These are phyloP conservation scores for Globisporangium apiculatum DNA, from an alignment of 352 stramenopile genomes.

Conservation along the genomic window DNA sequence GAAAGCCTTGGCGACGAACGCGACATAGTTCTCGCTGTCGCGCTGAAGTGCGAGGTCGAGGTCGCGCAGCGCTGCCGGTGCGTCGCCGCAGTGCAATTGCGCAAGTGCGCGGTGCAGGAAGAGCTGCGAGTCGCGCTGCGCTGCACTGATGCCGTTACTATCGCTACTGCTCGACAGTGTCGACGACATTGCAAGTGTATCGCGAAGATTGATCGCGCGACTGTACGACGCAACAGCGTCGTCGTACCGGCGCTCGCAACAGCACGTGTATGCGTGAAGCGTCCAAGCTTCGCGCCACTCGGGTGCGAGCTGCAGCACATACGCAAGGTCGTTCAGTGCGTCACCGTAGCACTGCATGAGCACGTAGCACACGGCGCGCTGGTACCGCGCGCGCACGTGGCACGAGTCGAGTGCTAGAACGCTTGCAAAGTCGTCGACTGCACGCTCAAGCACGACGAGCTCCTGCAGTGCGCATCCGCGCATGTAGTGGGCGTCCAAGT, in stretches of 20 bases:
- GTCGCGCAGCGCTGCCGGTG: slow-evolving; percentile 19
- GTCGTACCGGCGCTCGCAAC: slow-evolving; percentile 25
- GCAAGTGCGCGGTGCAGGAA: slow-evolving; percentile 31
- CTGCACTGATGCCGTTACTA: not conserved
- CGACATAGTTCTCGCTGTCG: slow-evolving; percentile 33
- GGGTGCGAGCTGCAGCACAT: slow-evolving; percentile 20
- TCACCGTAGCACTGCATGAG: slow-evolving; percentile 25
- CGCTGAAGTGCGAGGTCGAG: slow-evolving; percentile 33
- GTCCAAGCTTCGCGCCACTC: slow-evolving; percentile 37
- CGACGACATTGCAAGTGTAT: slow-evolving; percentile 1
- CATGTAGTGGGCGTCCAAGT: slow-evolving; percentile 34
- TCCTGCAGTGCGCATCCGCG: slow-evolving; percentile 45
- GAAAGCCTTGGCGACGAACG: slow-evolving; percentile 36
- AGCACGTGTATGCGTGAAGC: slow-evolving; percentile 35
- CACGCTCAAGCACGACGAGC: slow-evolving; percentile 30
- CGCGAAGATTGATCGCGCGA: slow-evolving; percentile 20
- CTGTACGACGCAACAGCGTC: slow-evolving; percentile 28
- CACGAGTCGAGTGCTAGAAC: slow-evolving; percentile 14
- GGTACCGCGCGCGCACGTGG: slow-evolving; percentile 26
- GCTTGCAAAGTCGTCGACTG: slow-evolving; percentile 32
- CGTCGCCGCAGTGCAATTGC: slow-evolving; percentile 19
- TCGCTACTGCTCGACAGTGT: not conserved
- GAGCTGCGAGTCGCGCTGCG: slow-evolving; percentile 21
- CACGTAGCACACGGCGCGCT: slow-evolving; percentile 30
- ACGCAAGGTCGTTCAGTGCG: slow-evolving; percentile 21